Percentiles rank a stretch among this genome's conserved stretches.
Evolutionary conservation across 2,329 filamentous ascomycete genomes (phyloP).

Genomic region (Colletotrichum lindemuthianum): DNA sequence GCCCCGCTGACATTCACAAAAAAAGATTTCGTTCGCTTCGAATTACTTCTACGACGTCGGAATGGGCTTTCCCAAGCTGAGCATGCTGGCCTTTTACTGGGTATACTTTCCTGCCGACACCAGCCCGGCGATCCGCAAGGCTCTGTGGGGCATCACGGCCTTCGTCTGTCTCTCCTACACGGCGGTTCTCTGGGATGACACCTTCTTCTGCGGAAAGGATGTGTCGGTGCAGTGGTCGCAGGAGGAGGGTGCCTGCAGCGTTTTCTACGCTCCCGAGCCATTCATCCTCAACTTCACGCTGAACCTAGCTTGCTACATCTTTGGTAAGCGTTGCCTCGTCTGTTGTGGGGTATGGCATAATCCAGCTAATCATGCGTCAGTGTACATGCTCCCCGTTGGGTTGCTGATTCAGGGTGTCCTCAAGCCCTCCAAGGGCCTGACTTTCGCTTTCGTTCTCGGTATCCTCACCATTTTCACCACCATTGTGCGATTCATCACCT

Average conservation of each 20-base stretch:
- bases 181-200: conserved; percentile 46
- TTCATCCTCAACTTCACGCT: conserved; percentile 49
- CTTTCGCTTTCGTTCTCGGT: conserved; percentile 40
- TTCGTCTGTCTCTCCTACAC: conserved; percentile 45
- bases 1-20: neutral
- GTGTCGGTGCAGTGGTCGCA: conserved; percentile 49
- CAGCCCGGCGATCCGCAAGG: conserved; percentile 42
- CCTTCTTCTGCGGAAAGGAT: conserved; percentile 47
- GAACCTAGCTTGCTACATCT: conserved; percentile 46
- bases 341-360: neutral
- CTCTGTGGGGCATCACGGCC: conserved; percentile 43
- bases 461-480: conserved; percentile 40
- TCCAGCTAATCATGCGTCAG: conserved; percentile 26
- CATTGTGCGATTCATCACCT: conserved; percentile 39
- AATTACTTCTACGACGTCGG: conserved; percentile 51
- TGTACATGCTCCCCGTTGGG: conserved; percentile 45
- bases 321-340: conserved; percentile 37
- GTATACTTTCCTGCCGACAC: conserved; percentile 43
- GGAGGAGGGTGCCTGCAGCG: conserved; percentile 48
- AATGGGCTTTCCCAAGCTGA: conserved; percentile 49
- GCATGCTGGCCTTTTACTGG: conserved; percentile 50
- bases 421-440: conserved; percentile 38
- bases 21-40: conserved; percentile 46
- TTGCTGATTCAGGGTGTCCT: conserved; percentile 42
- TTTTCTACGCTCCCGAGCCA: conserved; percentile 46